These are phyloP conservation scores for Jimgerdemannia flammicorona DNA, from an alignment of 192 early-diverging fungal species.

Conservation along the genomic window DNA sequence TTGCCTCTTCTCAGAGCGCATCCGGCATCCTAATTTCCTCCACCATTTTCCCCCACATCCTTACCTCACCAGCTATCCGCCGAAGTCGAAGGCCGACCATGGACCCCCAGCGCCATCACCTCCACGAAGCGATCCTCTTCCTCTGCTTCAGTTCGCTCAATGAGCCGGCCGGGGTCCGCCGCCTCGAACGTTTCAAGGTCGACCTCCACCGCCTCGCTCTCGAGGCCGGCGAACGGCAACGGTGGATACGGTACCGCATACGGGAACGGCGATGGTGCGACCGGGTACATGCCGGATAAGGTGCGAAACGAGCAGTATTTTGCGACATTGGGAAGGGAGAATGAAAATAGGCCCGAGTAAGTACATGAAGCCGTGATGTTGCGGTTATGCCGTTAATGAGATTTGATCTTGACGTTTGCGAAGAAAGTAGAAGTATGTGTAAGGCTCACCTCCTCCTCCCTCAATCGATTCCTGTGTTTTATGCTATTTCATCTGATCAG, in stretches of 20 bases:
- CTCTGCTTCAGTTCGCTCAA: conserved; percentile 2
- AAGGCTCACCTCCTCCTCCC: neutral
- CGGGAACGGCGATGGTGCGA: conserved; percentile 1
- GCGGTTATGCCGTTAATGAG: neutral
- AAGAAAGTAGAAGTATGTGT: neutral
- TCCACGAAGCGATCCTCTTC: conserved; percentile 3
- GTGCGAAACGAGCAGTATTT: conserved; percentile 78
- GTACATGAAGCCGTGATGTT: neutral
- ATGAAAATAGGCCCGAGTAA: conserved; percentile 51
- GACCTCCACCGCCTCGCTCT: conserved; percentile 15
- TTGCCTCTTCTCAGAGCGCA: no score
- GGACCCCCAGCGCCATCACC: conserved; percentile 34
- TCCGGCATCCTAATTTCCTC: no score
- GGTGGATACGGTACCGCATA: conserved; percentile 24
- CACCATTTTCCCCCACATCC: neutral
- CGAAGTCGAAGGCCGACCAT: conserved; percentile 53
- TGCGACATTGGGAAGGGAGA: conserved; percentile 56
- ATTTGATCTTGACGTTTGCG: neutral
- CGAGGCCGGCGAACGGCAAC: conserved; percentile 23
- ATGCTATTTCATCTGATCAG: neutral
- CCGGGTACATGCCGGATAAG: conserved; percentile 35
- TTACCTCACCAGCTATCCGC: conserved; percentile 39
- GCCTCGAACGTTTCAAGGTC: conserved; percentile 4
- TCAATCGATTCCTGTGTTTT: neutral
- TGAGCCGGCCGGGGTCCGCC: conserved; percentile 7